Base-by-base conservation (phyloP, 495 filamentous ascomycete genomes). In the Penicillium steckii region DNA sequence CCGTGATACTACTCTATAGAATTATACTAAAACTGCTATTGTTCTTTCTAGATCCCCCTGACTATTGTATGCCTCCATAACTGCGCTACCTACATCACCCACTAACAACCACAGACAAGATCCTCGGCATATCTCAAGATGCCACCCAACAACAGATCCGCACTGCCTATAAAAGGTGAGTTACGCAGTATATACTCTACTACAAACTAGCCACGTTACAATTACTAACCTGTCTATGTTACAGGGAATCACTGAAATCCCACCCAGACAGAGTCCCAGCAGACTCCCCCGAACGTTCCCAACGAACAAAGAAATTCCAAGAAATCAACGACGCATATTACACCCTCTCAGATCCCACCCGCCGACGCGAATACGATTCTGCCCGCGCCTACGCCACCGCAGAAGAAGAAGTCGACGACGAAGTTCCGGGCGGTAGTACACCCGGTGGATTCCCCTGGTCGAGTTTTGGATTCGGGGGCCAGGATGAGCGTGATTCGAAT, bases 291-390 rank as follows among this genome's bases (percentile, higher is more conserved):
- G 91, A 96, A 57, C 87, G 92, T 47, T 61, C 83, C n/a, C 71
- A 77, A 2, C 86, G 93, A 55, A 98, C 94, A 6, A 85, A 86
- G 58, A 87, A 87, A 67, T 98, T 98, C 76, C 94, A 98, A 68
- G 83, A 89, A 52, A 88, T 98, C 61, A 98, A 96, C 75, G 94
- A 97, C 69, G 94, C 94, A 61, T 98, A 98, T 78, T 98, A 91
- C 67, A 95, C 91, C 19, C 87, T 98, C 33, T 91, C 87, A 0
- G 91, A 98, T 65, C 61, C 85, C 3, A 57, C 71, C 6, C 84
- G 95, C 1, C 86, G 94, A n/a, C 81, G 84, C 29, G 90, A 97
- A 48, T 98, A 97, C 73, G 93, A 98, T 65, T 76, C 82, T 38
- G 80, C 86, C 33, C 85, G 90, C 43, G 69, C 71, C 44, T 76